Evolutionary conservation across 345 rosid species (phyloP), one percentile per base, ranked within the genome.

Genomic region (Eucalyptus globulus): DNA sequence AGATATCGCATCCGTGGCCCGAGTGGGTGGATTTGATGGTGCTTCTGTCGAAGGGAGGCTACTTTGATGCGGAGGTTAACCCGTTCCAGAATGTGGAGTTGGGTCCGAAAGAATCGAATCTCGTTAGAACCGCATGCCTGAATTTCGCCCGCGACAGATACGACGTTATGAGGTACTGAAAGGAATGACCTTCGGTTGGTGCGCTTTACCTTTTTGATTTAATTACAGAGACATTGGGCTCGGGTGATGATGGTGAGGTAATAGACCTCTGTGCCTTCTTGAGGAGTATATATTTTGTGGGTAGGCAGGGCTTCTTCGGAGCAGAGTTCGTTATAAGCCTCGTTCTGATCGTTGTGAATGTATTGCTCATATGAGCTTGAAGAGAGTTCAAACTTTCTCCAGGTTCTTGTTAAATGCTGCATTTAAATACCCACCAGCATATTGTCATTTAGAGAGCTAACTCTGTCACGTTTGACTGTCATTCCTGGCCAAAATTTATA

Each of bases 21-120:
- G 97, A 97, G 87, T 96, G 98, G 99, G 91, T 94, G 87, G 92
- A 91, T 87, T 91, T 97, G 89, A 95, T 96, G 95, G 95, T 93
- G 43, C 88, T 93, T 91, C 90, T 96, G 88, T 62, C 91, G 90
- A 95, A 91, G 88, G 92, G 90, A 93, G 97, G 96, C 16, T 96
- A 94, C 91, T 95, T 96, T 21, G 95, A 87, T 37, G 94, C 90
- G 67, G 92, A 21, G 76, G 90, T 88, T 86, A 93, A 93, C 91
- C 97, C 96, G 24, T 91, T 92, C 83, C 83, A 49, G 40, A 87
- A 49, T 49, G 90, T 62, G n/a, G 91, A 89, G 53, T 90, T 93
- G 94, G 93, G 93, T 87, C 87, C 83, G 21, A 96, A 94, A 87
- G 98, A 93, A 85, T 91, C 93, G 13, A 96, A 96, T 90, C 89